A percentile compares a stretch with the other conserved stretches of the same genome.
These are phyloP conservation scores for Citrullus amarus DNA, from an alignment of 306 rosid species.

Conservation along the genomic window DNA sequence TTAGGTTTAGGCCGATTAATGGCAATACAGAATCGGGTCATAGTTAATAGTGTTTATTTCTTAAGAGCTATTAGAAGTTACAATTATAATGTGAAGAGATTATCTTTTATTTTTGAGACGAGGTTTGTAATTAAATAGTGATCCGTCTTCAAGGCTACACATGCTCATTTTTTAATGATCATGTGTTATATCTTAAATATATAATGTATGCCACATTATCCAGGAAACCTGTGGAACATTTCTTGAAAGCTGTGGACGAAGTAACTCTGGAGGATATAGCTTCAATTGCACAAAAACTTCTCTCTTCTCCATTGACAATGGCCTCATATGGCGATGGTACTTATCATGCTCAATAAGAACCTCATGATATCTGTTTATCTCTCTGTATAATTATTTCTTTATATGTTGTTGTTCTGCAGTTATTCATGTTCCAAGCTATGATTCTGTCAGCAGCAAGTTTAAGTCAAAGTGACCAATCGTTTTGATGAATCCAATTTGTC, in stretches of 20 bases:
- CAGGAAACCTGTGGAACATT: slow-evolving; percentile 69
- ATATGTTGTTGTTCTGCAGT: slow-evolving; percentile 36
- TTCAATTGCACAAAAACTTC: slow-evolving; percentile 60
- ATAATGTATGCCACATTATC: background rate
- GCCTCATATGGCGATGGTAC: slow-evolving; percentile 92
- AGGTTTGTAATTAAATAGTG: background rate
- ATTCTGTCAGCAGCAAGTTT: slow-evolving; percentile 65
- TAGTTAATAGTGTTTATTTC: background rate
- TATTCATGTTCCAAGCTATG: slow-evolving; percentile 58
- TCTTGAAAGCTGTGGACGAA: slow-evolving; percentile 72
- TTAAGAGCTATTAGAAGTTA: background rate
- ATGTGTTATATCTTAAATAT: background rate
- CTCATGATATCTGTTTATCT: background rate
- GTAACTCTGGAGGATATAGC: slow-evolving; percentile 50
- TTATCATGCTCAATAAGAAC: background rate
- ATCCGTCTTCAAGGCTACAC: background rate
- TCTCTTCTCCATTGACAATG: slow-evolving; percentile 85
- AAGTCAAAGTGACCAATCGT: slow-evolving; percentile 31
- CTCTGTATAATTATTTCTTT: background rate
- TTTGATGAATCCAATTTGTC: slow-evolving; percentile 11
- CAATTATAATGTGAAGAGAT: background rate
- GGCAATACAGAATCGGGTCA: background rate
- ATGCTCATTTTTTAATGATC: background rate
- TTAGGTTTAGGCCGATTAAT: background rate
- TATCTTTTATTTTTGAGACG: background rate